phyloP scores from a whole-genome alignment of 108 stramenopile genomes.

The Pseudonitzschia multiseries region DNA sequence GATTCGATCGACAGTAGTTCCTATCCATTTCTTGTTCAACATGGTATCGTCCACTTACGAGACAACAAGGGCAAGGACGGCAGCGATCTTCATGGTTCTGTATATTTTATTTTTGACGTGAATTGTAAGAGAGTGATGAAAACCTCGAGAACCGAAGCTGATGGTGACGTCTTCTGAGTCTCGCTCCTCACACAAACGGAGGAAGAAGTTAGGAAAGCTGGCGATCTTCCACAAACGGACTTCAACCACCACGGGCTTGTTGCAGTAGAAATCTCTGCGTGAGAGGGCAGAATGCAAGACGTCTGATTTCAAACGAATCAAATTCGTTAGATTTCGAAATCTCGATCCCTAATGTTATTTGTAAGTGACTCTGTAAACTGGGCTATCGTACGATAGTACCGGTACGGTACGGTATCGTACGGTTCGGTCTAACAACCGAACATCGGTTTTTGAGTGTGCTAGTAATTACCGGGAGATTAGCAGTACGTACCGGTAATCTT shows the following conservation, averaged over 20 bases:
- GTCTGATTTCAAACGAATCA: neutral
- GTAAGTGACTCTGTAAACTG: too few relatives aligned
- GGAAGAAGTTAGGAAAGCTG: neutral
- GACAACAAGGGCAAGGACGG: slow-evolving; percentile 73
- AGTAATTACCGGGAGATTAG: too few relatives aligned
- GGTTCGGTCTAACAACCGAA: too few relatives aligned
- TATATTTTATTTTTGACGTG: slow-evolving; percentile 10
- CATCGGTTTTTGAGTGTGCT: too few relatives aligned
- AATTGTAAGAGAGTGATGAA: slow-evolving; percentile 2
- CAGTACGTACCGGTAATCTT: too few relatives aligned
- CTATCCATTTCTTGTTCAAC: neutral
- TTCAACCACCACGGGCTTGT: neutral
- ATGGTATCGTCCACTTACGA: slow-evolving; percentile 61
- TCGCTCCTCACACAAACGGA: neutral
- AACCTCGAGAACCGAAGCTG: neutral
- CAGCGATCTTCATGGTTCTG: slow-evolving; percentile 78
- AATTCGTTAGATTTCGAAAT: neutral
- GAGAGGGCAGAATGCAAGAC: neutral
- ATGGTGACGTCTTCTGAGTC: slow-evolving; percentile 4
- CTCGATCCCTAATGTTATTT: too few relatives aligned
- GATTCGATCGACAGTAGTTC: neutral
- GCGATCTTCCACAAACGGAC: neutral
- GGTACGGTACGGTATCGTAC: too few relatives aligned
- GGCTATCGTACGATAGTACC: too few relatives aligned
- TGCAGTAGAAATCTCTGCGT: neutral